Conservation (phyloP, 2,329 filamentous ascomycete species). For the Fusarium goolgardi region DNA sequence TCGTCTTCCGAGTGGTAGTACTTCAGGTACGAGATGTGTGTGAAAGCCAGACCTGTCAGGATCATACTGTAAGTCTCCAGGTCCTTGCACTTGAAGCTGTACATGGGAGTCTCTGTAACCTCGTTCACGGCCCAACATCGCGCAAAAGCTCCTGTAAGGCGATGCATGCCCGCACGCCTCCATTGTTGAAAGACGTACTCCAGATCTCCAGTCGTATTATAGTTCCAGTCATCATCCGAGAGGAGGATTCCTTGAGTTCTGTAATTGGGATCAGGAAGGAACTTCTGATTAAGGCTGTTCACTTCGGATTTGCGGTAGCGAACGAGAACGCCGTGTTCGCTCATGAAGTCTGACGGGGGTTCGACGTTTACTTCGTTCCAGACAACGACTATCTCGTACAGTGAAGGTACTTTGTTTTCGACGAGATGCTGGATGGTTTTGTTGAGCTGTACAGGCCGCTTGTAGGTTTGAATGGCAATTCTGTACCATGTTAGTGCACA, state of each 20-base stretch:
- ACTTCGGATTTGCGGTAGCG: slow-evolving; percentile 48
- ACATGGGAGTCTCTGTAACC: slow-evolving; percentile 43
- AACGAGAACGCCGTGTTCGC: slow-evolving; percentile 45
- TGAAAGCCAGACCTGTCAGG: slow-evolving; percentile 53
- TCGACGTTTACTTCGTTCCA: slow-evolving; percentile 51
- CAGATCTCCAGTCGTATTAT: slow-evolving; percentile 49
- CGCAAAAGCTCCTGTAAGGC: slow-evolving; percentile 51
- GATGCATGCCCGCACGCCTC: slow-evolving; percentile 49
- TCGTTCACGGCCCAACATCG: slow-evolving; percentile 45
- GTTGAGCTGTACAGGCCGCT: slow-evolving; percentile 49
- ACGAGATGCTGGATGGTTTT: slow-evolving; percentile 46
- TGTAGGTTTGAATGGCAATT: slow-evolving; percentile 52
- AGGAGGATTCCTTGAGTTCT: slow-evolving; percentile 53
- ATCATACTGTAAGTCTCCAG: slow-evolving; percentile 50
- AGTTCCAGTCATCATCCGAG: slow-evolving; percentile 55
- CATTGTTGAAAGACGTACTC: slow-evolving; percentile 55
- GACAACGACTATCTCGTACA: slow-evolving; percentile 52
- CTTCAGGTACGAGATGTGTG: slow-evolving; percentile 52
- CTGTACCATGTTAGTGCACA: slow-evolving; percentile 27
- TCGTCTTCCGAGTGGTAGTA: slow-evolving; percentile 51
- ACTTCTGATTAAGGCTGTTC: slow-evolving; percentile 53
- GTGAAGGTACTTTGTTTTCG: slow-evolving; percentile 48
- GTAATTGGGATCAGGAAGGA: slow-evolving; percentile 50
- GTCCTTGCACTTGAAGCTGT: slow-evolving; percentile 45
- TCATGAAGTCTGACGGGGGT: slow-evolving; percentile 46